Conservation (phyloP, 169 alveolate species). For the Eimeria maxima region DNA sequence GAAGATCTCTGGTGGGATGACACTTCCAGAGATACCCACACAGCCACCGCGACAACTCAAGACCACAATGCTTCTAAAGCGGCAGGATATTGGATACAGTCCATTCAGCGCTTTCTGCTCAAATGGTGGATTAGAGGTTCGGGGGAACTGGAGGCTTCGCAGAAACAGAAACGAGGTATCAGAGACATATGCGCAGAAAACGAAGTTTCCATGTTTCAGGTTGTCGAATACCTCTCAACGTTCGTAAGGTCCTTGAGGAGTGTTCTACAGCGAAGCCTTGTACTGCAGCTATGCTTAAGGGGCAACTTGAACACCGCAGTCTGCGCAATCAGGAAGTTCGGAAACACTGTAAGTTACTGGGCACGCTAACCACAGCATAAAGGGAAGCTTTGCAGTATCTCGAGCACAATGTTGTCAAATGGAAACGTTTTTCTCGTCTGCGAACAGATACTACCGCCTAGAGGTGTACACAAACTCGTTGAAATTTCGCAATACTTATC, state of each 20-base stretch:
- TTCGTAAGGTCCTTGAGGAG: conserved; percentile 1
- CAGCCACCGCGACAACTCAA: background rate
- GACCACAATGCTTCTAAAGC: background rate
- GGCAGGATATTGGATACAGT: background rate
- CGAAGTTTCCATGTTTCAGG: conserved; percentile 63
- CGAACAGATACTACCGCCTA: conserved; percentile 53
- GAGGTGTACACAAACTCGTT: background rate
- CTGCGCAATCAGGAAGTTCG: background rate
- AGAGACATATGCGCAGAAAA: background rate
- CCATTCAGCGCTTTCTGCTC: conserved; percentile 9
- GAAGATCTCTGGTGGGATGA: conserved; percentile 54
- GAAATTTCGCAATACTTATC: conserved; percentile 39
- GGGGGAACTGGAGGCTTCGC: background rate
- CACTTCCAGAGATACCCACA: background rate
- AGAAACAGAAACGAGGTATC: background rate
- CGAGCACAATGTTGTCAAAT: background rate
- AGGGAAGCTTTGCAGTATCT: background rate
- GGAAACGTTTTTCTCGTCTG: background rate
- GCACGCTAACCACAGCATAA: background rate
- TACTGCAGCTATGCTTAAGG: conserved; percentile 23
- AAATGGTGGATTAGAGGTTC: conserved; percentile 72
- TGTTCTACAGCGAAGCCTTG: conserved; percentile 2
- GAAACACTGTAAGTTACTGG: conserved; percentile 10
- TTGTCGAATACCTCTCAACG: conserved; percentile 18
- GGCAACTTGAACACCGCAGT: conserved; percentile 62